Percentiles rank a stretch among this genome's conserved stretches.
These are phyloP conservation scores for Bonia amplexicaulis DNA, from an alignment of 176 grass and related monocot genomes.

Conservation along the genomic window DNA sequence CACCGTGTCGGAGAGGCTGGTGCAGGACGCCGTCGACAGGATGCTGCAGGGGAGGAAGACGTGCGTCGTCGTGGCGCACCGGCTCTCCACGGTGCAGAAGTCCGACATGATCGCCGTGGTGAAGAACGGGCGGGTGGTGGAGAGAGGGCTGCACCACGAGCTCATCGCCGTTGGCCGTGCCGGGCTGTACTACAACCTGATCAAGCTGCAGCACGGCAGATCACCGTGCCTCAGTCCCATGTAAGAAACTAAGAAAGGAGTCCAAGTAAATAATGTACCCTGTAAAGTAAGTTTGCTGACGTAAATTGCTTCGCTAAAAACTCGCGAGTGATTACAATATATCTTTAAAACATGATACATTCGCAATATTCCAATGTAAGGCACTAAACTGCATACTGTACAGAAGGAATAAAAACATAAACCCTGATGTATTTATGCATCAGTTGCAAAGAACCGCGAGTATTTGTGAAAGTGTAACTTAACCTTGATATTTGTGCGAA, in stretches of 20 bases:
- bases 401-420: too few species aligned
- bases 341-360: too few species aligned
- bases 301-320: neutral
- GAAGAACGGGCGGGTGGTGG: conserved; percentile 39
- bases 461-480: too few species aligned
- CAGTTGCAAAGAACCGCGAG: too few species aligned
- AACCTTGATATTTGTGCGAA: too few species aligned
- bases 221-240: conserved; percentile 11
- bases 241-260: neutral
- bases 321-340: neutral
- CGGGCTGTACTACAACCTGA: conserved; percentile 51
- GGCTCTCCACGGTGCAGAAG: conserved; percentile 45
- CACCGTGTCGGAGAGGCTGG: conserved; percentile 40
- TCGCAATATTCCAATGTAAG: too few species aligned
- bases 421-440: too few species aligned
- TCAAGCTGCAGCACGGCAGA: conserved; percentile 38
- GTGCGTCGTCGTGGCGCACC: conserved; percentile 54
- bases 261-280: too few species aligned
- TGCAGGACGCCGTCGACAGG: conserved; percentile 50
- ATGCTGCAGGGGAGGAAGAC: conserved; percentile 52
- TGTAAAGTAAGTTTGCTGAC: neutral
- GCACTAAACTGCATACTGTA: too few species aligned
- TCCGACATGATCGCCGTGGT: conserved; percentile 43
- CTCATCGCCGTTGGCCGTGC: conserved; percentile 33
- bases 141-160: conserved; percentile 44